Base-by-base conservation (phyloP, 169 alveolate species). In the Babesia ovata region DNA sequence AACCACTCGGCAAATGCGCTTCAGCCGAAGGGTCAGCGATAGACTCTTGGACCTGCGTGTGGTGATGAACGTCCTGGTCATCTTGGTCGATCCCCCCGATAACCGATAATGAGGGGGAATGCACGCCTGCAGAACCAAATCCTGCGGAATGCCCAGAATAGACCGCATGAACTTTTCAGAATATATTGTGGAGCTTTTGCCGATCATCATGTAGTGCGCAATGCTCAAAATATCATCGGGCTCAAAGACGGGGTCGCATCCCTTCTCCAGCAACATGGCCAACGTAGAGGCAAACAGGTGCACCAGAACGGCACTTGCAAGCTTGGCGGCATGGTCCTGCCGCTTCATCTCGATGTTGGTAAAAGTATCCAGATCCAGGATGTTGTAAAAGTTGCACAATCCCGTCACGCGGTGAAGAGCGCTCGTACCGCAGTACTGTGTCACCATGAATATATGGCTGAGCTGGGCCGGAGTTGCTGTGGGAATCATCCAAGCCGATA, bases 401-500 rank as follows among this genome's bases (percentile, higher is more conserved):
- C 66, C 61, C 17, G 36, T 26, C 24, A 72, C 72, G 24, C 88
- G 65, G 29, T 53, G 58, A 26, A 73, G 52, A 0, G 78, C 70
- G 60, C 79, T 63, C 49, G 78, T 29, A 21, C 85, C 88, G 28
- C 79, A 81, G 48, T 81, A 72, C 46, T 69, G 53, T 36, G 78
- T 49, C 66, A 46, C 63, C 77, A 75, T 52, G 42, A 90, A 29
- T 59, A 83, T 48, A 49, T 67, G 46, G 10, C 58, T 61, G 21
- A 74, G 48, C 69, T 87, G 86, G 29, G 53, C 59, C 33, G 46
- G 63, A 39, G 50, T 61, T 21, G 54, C 53, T 6, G 74, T 56
- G 28, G 89, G 82, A n/a, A 78, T 63, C 48, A 90, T 50, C 95
- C 95, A 92, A 52, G 72, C 74, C 21, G 94, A 81, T 63, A 94